Evolutionary conservation across 2,329 filamentous ascomycete species (phyloP).

Genomic region (Rosellinia necatrix): DNA sequence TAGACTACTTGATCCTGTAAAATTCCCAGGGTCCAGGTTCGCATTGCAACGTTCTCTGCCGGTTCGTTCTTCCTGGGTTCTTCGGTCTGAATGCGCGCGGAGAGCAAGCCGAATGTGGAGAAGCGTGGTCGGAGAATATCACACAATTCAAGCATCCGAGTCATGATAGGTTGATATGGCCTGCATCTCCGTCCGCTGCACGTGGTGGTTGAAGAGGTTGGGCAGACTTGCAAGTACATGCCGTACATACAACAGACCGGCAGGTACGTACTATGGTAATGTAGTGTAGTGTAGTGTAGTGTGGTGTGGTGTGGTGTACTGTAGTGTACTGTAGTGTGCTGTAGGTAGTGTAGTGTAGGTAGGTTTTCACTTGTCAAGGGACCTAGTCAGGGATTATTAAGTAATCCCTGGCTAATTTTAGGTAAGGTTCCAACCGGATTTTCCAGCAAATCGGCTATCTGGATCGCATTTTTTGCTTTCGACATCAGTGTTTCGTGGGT

Average conservation of each 20-base stretch:
- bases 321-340: too few relatives aligned
- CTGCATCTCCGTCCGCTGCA: slow-evolving; percentile 13
- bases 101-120: neutral
- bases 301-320: too few relatives aligned
- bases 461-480: slow-evolving; percentile 16
- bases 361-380: slow-evolving; percentile 18
- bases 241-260: too few relatives aligned
- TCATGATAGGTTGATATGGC: slow-evolving; percentile 4
- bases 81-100: neutral
- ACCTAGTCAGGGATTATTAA: slow-evolving; percentile 11
- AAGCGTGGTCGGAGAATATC: neutral
- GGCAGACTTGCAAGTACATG: slow-evolving; percentile 7
- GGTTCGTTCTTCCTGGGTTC: neutral
- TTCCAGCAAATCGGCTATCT: slow-evolving; percentile 26
- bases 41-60: slow-evolving; percentile 10
- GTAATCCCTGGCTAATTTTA: slow-evolving; percentile 29
- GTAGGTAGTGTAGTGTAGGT: too few relatives aligned
- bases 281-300: too few relatives aligned
- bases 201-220: slow-evolving; percentile 18
- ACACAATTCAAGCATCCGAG: neutral
- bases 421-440: slow-evolving; percentile 5
- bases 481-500: slow-evolving; percentile 7
- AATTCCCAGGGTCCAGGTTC: slow-evolving; percentile 2
- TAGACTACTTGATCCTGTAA: too few relatives aligned
- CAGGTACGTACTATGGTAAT: too few relatives aligned